Evolutionary conservation across 2,329 filamentous ascomycete genomes (phyloP), one percentile per base, ranked within the genome.

Genomic region (Fusarium floridanum): DNA sequence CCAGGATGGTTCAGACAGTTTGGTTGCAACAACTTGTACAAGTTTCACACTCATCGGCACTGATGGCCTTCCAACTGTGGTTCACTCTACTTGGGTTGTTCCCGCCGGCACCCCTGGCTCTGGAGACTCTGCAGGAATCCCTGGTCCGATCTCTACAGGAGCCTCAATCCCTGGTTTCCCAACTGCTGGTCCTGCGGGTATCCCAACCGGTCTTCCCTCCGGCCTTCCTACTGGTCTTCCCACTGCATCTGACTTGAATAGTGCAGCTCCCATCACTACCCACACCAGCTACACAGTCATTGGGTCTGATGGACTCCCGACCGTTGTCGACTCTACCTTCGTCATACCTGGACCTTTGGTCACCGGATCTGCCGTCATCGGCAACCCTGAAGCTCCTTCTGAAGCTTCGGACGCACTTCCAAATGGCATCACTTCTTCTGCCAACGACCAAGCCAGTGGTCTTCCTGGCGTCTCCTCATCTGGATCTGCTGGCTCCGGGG

Each of bases 321-420:
- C 80, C 29, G 70, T 81, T 34, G 67, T 81, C n/a, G 80, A 82
- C 34, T 79, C 81, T 6, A 83, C 81, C 12, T 77, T 78, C 68
- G 72, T 81, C n/a, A 67, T 82, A 24, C 76, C 79, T 48, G 75
- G 71, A 22, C 79, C 76, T 66, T 64, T 66, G 43, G 72, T 69
- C 27, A 72, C 79, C 20, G 75, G 76, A 6, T 64, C 75, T 4
- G 69, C 64, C 34, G 39, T 73, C 34, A 65, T 63, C 12, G 62
- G 48, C 20, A 66, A 27, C 20, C 61, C 71, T 48, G 60, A 41
- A 11, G 37, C 32, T 29, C 70, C 75, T 20, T 70, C 65, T 29
- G 65, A 65, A n/a, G 66, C 65, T 3, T 78, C 76, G 1, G 70
- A 63, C 48, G 70, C 62, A 22, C 68, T 76, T 43, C 64, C 71